Conservation (phyloP, 225 moss, liverwort and hornwort species). For the Bryoerythrophyllum caledonicum region DNA sequence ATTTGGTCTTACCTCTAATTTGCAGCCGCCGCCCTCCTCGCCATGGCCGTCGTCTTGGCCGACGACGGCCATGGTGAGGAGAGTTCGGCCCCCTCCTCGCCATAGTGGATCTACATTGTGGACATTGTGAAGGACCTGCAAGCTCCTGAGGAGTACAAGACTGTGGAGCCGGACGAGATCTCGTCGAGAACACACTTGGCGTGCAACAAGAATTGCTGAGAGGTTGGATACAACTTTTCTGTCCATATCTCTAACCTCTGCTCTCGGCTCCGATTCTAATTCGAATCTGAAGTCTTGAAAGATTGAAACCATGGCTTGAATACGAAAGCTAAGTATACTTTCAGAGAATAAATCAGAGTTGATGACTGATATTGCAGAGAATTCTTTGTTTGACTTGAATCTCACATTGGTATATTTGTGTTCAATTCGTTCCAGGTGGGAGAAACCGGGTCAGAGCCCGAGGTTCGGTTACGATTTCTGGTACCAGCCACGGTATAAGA, state of each 20-base stretch:
- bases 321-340: background rate
- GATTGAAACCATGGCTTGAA: background rate
- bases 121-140: constrained; percentile 78
- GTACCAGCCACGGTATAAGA: constrained; percentile 96
- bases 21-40: no score
- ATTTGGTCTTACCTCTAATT: no score
- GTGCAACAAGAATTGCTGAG: constrained; percentile 16
- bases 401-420: background rate
- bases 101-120: constrained; percentile 83
- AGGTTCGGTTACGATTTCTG: constrained; percentile 95
- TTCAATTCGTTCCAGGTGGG: constrained; percentile 62
- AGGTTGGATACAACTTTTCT: background rate
- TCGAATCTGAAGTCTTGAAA: background rate
- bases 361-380: background rate
- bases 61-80: no score
- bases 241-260: background rate
- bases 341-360: background rate
- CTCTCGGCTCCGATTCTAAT: background rate
- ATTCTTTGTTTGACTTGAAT: background rate
- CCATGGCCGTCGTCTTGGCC: no score
- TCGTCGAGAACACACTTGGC: constrained; percentile 76
- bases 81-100: no score
- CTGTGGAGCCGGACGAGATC: constrained; percentile 85
- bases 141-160: constrained; percentile 79
- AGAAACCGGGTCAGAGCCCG: constrained; percentile 93